Evolutionary conservation across 1,139 yeast genomes (phyloP).

Genomic region (Kodamaea derodonti): DNA sequence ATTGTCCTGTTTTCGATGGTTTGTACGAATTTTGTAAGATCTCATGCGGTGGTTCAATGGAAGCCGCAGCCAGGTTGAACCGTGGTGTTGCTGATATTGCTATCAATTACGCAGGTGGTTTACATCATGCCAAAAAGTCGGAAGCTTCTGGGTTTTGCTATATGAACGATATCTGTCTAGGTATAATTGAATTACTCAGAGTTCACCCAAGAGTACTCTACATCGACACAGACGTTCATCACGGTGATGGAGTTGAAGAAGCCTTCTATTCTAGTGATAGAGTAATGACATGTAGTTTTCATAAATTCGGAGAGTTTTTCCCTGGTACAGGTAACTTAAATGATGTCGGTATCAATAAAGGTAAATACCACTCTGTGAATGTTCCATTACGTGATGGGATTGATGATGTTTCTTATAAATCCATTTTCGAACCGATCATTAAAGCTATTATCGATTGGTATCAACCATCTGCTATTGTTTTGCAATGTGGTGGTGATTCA

Average conservation of each 20-base stretch:
- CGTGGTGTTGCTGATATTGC: slow-evolving; percentile 94
- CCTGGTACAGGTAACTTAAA: slow-evolving; percentile 94
- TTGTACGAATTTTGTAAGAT: slow-evolving; percentile 90
- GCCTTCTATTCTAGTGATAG: slow-evolving; percentile 95
- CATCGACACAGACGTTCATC: slow-evolving; percentile 94
- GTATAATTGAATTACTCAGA: slow-evolving; percentile 81
- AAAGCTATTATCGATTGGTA: slow-evolving; percentile 84
- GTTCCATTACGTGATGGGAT: slow-evolving; percentile 91
- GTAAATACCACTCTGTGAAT: slow-evolving; percentile 81
- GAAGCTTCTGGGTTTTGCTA: slow-evolving; percentile 98
- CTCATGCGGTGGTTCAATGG: slow-evolving; percentile 95
- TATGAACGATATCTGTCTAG: slow-evolving; percentile 78
- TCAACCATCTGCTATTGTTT: slow-evolving; percentile 90
- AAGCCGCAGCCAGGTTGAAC: slow-evolving; percentile 92
- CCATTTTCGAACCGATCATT: slow-evolving; percentile 84
- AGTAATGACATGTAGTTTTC: slow-evolving; percentile 97
- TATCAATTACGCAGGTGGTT: slow-evolving; percentile 94
- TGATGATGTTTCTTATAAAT: slow-evolving; percentile 82
- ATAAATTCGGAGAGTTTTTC: slow-evolving; percentile 93
- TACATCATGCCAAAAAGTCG: slow-evolving; percentile 93
- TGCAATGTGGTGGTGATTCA: slow-evolving; percentile 93
- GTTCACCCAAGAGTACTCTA: slow-evolving; percentile 92
- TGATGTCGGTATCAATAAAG: slow-evolving; percentile 86
- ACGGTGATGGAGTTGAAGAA: slow-evolving; percentile 98
- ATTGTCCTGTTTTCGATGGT: slow-evolving; percentile 96